A percentile compares a stretch with the other conserved stretches of the same genome.
Evolutionary conservation across 768 basidiomycete genomes (phyloP).

Genomic region (Mycena capillaripes): DNA sequence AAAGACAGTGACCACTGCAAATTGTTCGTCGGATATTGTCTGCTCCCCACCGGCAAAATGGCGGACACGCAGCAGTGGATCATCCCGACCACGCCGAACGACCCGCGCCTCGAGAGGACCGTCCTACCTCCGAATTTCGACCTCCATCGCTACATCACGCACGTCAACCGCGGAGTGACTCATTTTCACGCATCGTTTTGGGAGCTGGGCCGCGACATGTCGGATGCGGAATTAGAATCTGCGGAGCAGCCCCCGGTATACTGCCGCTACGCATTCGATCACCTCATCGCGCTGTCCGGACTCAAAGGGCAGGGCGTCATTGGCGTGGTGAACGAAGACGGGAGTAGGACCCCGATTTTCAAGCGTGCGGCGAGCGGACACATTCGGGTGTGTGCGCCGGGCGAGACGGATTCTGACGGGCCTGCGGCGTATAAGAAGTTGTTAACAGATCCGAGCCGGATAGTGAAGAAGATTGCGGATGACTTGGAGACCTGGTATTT

Average conservation of each 20-base stretch:
- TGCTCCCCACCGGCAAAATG: not conserved
- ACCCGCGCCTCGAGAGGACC: not conserved
- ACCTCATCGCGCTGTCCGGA: not conserved
- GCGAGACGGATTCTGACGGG: conserved; percentile 1
- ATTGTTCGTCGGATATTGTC: not conserved
- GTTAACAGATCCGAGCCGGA: not conserved
- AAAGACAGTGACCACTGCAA: not conserved
- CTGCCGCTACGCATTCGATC: not conserved
- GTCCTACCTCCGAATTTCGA: not conserved
- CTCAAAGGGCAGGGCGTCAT: not conserved
- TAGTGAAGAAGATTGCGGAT: not conserved
- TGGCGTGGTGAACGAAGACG: not conserved
- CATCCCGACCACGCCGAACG: not conserved
- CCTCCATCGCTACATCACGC: conserved; percentile 4
- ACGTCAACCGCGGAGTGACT: conserved; percentile 7
- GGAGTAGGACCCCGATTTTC: not conserved
- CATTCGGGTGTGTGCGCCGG: not conserved
- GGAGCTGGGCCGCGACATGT: not conserved
- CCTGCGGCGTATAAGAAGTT: not conserved
- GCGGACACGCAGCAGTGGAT: not conserved
- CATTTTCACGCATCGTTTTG: conserved; percentile 3
- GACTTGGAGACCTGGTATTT: no score
- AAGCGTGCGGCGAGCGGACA: not conserved
- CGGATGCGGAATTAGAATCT: not conserved
- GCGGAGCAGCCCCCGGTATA: not conserved